A percentile compares a stretch with the other conserved stretches of the same genome.
phyloP scores from a whole-genome alignment of 169 alveolate species.

The Eimeria maxima region DNA sequence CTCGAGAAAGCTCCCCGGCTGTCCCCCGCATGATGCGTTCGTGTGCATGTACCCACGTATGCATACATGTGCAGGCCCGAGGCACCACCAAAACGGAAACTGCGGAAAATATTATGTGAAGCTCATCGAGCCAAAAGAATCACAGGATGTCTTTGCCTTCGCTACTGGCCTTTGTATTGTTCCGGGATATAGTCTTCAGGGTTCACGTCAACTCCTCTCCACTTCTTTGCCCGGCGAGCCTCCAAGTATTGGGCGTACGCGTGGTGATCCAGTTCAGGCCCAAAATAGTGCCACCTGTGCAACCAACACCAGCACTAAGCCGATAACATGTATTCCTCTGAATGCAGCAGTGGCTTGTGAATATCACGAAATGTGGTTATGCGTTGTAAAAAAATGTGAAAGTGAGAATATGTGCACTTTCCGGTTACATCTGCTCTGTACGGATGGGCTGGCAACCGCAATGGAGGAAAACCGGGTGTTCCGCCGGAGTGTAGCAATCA shows the following conservation, averaged over 20 bases:
- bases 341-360: background rate
- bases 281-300: constrained; percentile 90
- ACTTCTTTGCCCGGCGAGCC: constrained; percentile 92
- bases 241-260: constrained; percentile 92
- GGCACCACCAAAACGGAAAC: background rate
- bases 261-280: constrained; percentile 92
- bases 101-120: background rate
- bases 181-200: constrained; percentile 94
- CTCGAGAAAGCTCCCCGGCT: background rate
- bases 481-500: no score
- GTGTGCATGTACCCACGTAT: background rate
- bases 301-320: background rate
- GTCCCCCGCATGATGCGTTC: background rate
- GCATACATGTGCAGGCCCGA: constrained; percentile 1
- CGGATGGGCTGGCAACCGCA: no score
- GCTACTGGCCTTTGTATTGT: constrained; percentile 86
- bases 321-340: background rate
- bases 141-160: background rate
- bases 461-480: no score
- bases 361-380: background rate
- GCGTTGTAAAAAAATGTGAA: no score
- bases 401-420: no score
- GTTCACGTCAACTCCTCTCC: constrained; percentile 90
- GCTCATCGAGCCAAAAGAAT: background rate
- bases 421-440: no score